Evolutionary conservation across 1,284 basidiomycete species (phyloP).

Genomic region (Cryptococcus sp.): DNA sequence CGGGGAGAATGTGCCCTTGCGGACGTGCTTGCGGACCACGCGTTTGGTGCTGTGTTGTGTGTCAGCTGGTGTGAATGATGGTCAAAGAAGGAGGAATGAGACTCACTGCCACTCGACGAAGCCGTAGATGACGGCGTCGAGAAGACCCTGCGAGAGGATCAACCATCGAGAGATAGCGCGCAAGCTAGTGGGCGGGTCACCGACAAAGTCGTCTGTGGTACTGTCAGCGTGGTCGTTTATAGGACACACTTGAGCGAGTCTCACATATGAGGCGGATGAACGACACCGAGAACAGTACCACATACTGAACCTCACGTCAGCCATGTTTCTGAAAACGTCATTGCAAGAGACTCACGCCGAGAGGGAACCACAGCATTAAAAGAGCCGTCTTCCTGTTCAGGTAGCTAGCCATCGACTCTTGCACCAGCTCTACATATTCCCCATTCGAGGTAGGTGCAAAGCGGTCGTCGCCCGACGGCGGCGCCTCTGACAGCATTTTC

Average conservation of each 20-base stretch:
- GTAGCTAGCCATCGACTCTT: conserved; percentile 48
- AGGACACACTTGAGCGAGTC: too few relatives aligned
- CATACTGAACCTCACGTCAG: conserved; percentile 24
- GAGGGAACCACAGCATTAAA: conserved; percentile 50
- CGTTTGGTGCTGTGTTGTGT: conserved; percentile 15
- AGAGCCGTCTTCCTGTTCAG: conserved; percentile 50
- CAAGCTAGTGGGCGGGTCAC: conserved; percentile 33
- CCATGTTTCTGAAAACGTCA: not conserved
- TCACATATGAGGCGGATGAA: conserved; percentile 48
- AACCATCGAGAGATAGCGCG: conserved; percentile 50
- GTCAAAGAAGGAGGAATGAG: not conserved
- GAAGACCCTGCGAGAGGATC: conserved; percentile 48
- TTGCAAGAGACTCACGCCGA: conserved; percentile 38
- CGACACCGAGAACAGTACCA: conserved; percentile 50
- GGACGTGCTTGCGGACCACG: conserved; percentile 15
- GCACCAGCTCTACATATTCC: conserved; percentile 39
- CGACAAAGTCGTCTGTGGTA: conserved; percentile 39
- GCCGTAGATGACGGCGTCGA: conserved; percentile 50
- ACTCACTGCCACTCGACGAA: conserved; percentile 50
- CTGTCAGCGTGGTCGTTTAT: not conserved
- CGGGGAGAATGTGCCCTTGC: conserved; percentile 16
- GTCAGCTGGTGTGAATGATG: not conserved
- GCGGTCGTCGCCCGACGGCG: conserved; percentile 20
- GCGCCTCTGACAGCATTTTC: conserved; percentile 31
- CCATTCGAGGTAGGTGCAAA: conserved; percentile 20